Evolutionary conservation across 208 protist genomes (phyloP).

Genomic region (Acanthamoeba pearcei): DNA sequence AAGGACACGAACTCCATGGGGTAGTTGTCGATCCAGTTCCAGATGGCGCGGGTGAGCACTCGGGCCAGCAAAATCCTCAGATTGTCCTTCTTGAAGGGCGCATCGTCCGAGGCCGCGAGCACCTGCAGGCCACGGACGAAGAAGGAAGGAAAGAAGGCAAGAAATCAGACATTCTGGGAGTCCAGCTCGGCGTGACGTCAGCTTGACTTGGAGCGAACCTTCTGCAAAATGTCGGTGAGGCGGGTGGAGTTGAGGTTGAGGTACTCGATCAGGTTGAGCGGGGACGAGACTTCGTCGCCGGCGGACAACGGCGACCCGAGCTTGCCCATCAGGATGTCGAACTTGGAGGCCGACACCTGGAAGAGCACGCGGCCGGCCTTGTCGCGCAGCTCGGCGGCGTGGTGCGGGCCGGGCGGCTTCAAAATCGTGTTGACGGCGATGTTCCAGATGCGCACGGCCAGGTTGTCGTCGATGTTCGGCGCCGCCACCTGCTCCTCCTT

Average conservation of each 20-base stretch:
- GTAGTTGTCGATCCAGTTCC: conserved; percentile 82
- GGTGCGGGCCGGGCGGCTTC: conserved; percentile 7
- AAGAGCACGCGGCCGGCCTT: conserved; percentile 78
- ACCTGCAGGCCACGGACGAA: neutral
- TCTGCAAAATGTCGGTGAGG: conserved; percentile 76
- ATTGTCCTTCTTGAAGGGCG: conserved; percentile 76
- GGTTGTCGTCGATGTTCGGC: conserved; percentile 74
- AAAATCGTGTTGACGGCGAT: conserved; percentile 75
- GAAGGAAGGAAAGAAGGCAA: too few species aligned
- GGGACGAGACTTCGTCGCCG: conserved; percentile 68
- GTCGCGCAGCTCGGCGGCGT: conserved; percentile 50
- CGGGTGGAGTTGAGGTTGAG: conserved; percentile 78
- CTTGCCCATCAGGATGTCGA: conserved; percentile 7
- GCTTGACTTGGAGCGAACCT: neutral
- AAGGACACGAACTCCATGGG: conserved; percentile 81
- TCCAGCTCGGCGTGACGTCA: too few species aligned
- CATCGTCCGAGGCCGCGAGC: neutral
- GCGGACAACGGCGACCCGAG: neutral
- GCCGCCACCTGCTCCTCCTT: conserved; percentile 80
- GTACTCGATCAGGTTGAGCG: conserved; percentile 78
- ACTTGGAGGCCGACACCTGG: conserved; percentile 60
- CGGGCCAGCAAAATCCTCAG: conserved; percentile 74
- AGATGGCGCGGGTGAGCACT: conserved; percentile 76
- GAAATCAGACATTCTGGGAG: too few species aligned
- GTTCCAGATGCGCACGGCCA: conserved; percentile 66